Conservation (phyloP, 2,329 filamentous ascomycete species). For the Fusarium hainanense region DNA sequence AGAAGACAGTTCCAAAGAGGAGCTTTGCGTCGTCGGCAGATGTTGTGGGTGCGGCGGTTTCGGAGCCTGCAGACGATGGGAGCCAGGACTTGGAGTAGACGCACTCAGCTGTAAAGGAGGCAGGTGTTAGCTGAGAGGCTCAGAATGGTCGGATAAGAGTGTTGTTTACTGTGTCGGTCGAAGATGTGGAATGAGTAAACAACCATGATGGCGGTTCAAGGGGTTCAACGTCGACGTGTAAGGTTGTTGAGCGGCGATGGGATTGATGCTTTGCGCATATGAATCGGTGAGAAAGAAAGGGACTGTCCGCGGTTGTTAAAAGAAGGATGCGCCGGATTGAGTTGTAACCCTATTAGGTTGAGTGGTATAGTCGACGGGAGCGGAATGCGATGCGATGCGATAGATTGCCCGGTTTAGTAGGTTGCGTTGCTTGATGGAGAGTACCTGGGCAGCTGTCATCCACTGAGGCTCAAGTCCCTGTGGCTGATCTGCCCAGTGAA, state of each 20-base stretch:
- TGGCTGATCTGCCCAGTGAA: slow-evolving; percentile 8
- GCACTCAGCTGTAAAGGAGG: slow-evolving; percentile 81
- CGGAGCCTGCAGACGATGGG: slow-evolving; percentile 55
- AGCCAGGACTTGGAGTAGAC: slow-evolving; percentile 94
- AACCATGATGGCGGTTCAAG: slow-evolving; percentile 70
- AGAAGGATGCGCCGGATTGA: background rate
- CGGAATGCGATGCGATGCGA: slow-evolving; percentile 14
- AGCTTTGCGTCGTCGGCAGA: slow-evolving; percentile 89
- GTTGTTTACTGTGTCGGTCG: slow-evolving; percentile 89
- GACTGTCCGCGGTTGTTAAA: background rate
- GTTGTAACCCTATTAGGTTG: background rate
- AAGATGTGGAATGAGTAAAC: slow-evolving; percentile 99
- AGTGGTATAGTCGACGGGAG: background rate
- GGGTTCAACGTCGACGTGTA: slow-evolving; percentile 6
- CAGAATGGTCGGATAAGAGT: background rate
- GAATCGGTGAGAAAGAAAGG: background rate
- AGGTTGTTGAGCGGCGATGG: background rate
- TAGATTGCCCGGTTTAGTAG: background rate
- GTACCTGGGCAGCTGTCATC: background rate
- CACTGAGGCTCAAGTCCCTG: slow-evolving; percentile 27
- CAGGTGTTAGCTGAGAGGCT: slow-evolving; percentile 27
- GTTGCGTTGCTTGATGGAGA: slow-evolving; percentile 6
- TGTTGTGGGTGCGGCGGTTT: slow-evolving; percentile 44
- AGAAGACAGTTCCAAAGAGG: slow-evolving; percentile 97
- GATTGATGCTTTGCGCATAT: background rate